Evolutionary conservation across 345 rosid species (phyloP), one percentile per base, ranked within the genome.

Genomic region (Garcia nutans): DNA sequence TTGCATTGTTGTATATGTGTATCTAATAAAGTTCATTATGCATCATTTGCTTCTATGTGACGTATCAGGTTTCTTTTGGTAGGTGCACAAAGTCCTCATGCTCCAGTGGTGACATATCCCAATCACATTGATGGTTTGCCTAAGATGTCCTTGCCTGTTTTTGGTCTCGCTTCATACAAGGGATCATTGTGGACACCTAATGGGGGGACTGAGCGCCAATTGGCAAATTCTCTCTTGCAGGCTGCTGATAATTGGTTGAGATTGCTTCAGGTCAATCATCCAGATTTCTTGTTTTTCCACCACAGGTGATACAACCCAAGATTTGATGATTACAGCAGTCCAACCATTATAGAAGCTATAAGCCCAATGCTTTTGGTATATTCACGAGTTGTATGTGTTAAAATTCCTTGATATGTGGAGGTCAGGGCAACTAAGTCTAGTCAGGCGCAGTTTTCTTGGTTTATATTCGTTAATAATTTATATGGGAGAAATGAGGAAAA

Each of bases 81-180:
- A 79, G 82, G 69, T 64, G 58, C 54, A 47, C 75, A 15, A 65
- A 44, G 10, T 70, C 68, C 63, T n/a, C 72, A 47, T 44, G 60
- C 55, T 45, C 71, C 79, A 6, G 58, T 75, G 26, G 26, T 79
- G 44, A 47, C 76, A 37, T 49, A 49, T 74, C 78, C 71, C n/a
- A 65, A 19, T 65, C 76, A 75, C 44, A 62, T n/a, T 45, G 82
- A 71, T 33, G 79, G 79, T 22, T 69, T 74, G 60, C 73, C 79
- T 2, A 71, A 65, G 69, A 70, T 79, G 76, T 65, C 73, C 6
- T 79, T 75, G 68, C 82, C 79, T 70, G 79, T 79, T 42, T 70
- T 70, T 65, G 82, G 82, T 17, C 76, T 79, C 19, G 73, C 82
- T 20, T 79, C 82, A 47, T 75, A 57, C 79, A 79, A 75, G 72